Evolutionary conservation across 1,139 yeast species (phyloP), one percentile per base, ranked within the genome.

Genomic region (Pichia sp.): DNA sequence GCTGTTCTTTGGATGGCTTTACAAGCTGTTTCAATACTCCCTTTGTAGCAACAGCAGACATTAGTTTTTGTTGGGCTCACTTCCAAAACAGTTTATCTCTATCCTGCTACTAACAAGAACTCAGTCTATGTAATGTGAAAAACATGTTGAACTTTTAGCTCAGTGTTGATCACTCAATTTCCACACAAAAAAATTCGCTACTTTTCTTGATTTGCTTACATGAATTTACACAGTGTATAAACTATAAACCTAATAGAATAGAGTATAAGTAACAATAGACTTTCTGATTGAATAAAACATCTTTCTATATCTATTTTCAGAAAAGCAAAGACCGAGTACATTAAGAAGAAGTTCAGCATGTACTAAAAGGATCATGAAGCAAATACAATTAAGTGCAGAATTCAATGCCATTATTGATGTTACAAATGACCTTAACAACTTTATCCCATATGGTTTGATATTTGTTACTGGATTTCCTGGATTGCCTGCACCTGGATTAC

Each of bases 371-470:
- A 11, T n/a, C 25, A 28, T 25, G 25, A 18, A n/a, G 4, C 11
- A 28, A 37, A 37, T 37, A 31, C 27, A 11, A 25, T 8, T 6
- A 11, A 28, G 40, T 29, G n/a, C 11, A 37, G 40, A 37, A 7
- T 37, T 45, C n/a, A 34, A 26, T 18, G 18, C 35, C 2, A 43
- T 48, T 31, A 43, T 44, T 30, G 45, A 48, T 10, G 31, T 59
- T 30, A 65, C 78, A 38, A 79, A 78, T 62, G 69, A 74, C 46
- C 57, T 77, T 32, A 36, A 42, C 6, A 59, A 61, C 2, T 68
- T 75, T 32, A 59, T 70, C 1, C 77, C 79, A 0, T 59, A 79
- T 1, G 88, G 86, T 0, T 66, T 73, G 0, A 55, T 82, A 1
- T 67, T 67, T 55, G 65, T 76, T 45, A 60, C 62, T 46, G 66